phyloP scores from a whole-genome alignment of 1,139 yeast species.

The Kurtzmaniella natalensis region DNA sequence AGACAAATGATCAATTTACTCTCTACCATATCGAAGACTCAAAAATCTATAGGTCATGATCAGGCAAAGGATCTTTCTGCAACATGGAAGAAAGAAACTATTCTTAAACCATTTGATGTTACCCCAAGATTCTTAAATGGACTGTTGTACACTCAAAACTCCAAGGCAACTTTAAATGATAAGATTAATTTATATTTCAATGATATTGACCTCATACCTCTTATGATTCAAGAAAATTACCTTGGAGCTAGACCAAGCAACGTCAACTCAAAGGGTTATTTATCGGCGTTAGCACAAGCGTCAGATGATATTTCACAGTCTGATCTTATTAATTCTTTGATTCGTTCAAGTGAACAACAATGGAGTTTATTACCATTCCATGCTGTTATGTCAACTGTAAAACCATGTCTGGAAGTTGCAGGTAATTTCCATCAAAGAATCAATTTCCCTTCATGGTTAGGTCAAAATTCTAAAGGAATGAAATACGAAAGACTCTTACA shows the following conservation, averaged over 20 bases:
- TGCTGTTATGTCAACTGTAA: slow-evolving; percentile 81
- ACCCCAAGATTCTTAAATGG: slow-evolving; percentile 67
- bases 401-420: slow-evolving; percentile 72
- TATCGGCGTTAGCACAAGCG: slow-evolving; percentile 68
- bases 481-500: slow-evolving; percentile 78
- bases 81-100: slow-evolving; percentile 84
- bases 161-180: slow-evolving; percentile 63
- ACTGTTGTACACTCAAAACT: slow-evolving; percentile 51
- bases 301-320: slow-evolving; percentile 82
- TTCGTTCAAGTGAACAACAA: slow-evolving; percentile 89
- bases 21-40: slow-evolving; percentile 77
- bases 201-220: slow-evolving; percentile 91
- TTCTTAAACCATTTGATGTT: slow-evolving; percentile 92
- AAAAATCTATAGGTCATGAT: slow-evolving; percentile 53
- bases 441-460: slow-evolving; percentile 83
- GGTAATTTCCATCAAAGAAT: slow-evolving; percentile 70
- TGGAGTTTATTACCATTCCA: slow-evolving; percentile 96
- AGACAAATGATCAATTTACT: slow-evolving; percentile 89
- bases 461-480: slow-evolving; percentile 82
- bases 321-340: slow-evolving; percentile 74
- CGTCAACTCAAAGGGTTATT: slow-evolving; percentile 40
- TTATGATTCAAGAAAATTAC: slow-evolving; percentile 96
- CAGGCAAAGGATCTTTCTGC: slow-evolving; percentile 49
- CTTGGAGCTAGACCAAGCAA: slow-evolving; percentile 56
- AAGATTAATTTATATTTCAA: slow-evolving; percentile 88